A percentile compares a stretch with the other conserved stretches of the same genome.
Conservation (phyloP, 2,329 filamentous ascomycete species). For the Trichoderma cornu-damae region DNA sequence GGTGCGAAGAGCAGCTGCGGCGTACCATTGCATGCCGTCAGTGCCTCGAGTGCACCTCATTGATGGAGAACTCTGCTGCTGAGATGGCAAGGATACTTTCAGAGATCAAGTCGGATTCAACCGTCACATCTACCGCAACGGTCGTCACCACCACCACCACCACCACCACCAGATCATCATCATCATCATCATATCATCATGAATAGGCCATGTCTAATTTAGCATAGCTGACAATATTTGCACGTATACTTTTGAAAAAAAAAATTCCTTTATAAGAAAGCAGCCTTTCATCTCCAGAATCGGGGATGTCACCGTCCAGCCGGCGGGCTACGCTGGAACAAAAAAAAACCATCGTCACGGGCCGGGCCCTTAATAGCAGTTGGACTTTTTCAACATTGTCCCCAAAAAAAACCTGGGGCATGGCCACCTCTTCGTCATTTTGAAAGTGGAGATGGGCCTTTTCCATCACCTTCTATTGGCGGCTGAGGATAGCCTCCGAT, state of each 20-base stretch:
- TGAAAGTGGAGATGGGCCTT: not conserved
- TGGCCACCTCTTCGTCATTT: conserved; percentile 11
- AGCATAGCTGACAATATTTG: not conserved
- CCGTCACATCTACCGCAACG: not conserved
- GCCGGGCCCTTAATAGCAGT: no score
- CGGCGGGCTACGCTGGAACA: not conserved
- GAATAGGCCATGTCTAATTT: not conserved
- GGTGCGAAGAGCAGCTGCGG: conserved; percentile 15
- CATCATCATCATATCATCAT: not conserved
- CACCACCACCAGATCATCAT: not conserved
- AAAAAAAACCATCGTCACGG: not conserved
- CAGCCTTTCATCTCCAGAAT: not conserved
- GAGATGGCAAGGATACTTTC: not conserved
- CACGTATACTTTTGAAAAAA: not conserved
- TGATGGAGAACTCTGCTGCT: not conserved
- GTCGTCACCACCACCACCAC: not conserved
- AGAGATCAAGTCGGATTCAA: not conserved
- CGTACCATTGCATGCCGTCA: not conserved
- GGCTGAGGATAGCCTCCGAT: not conserved
- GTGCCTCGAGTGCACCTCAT: not conserved
- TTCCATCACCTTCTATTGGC: not conserved
- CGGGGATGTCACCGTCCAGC: not conserved
- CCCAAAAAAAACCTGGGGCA: conserved; percentile 15
- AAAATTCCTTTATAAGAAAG: conserved; percentile 1
- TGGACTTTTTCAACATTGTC: no score